A percentile compares a stretch with the other conserved stretches of the same genome.
Evolutionary conservation across 1,139 yeast genomes (phyloP).

Genomic region (Zygosaccharomyces sapae): DNA sequence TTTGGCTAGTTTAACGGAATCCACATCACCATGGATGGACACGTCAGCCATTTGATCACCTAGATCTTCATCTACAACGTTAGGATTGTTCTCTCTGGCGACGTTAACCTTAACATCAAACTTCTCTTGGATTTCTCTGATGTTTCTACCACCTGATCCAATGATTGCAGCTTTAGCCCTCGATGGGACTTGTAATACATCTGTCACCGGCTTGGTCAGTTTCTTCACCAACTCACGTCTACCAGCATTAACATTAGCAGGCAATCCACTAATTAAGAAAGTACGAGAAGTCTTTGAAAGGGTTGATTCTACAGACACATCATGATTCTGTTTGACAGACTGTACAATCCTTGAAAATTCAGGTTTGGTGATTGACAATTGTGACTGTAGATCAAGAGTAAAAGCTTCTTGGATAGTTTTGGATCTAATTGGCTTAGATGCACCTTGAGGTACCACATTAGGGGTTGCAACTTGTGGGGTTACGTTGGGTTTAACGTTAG

Average conservation of each 20-base stretch:
- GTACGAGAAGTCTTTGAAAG: conserved; percentile 76
- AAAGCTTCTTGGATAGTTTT: conserved; percentile 67
- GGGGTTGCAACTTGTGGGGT: conserved; percentile 31
- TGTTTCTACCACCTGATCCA: conserved; percentile 82
- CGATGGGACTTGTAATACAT: conserved; percentile 67
- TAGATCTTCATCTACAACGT: conserved; percentile 40
- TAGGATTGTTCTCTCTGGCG: conserved; percentile 44
- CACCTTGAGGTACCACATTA: conserved; percentile 17
- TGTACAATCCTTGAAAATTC: conserved; percentile 65
- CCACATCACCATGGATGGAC: conserved; percentile 77
- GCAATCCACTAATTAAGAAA: conserved; percentile 76
- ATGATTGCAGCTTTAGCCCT: conserved; percentile 75
- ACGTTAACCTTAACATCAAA: conserved; percentile 71
- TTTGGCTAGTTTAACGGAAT: conserved; percentile 75
- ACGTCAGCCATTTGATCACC: conserved; percentile 57
- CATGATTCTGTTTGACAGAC: conserved; percentile 55
- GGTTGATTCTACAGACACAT: conserved; percentile 78
- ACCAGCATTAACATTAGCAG: conserved; percentile 64
- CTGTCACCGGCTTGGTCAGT: conserved; percentile 68
- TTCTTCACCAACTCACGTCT: conserved; percentile 72
- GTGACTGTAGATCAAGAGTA: conserved; percentile 63
- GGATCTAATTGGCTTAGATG: conserved; percentile 39
- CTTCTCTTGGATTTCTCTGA: conserved; percentile 71
- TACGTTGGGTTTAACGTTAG: conserved; percentile 41
- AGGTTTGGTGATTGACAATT: conserved; percentile 56